These are phyloP conservation scores for Lumnitzera littorea DNA, from an alignment of 345 rosid species.

Conservation along the genomic window DNA sequence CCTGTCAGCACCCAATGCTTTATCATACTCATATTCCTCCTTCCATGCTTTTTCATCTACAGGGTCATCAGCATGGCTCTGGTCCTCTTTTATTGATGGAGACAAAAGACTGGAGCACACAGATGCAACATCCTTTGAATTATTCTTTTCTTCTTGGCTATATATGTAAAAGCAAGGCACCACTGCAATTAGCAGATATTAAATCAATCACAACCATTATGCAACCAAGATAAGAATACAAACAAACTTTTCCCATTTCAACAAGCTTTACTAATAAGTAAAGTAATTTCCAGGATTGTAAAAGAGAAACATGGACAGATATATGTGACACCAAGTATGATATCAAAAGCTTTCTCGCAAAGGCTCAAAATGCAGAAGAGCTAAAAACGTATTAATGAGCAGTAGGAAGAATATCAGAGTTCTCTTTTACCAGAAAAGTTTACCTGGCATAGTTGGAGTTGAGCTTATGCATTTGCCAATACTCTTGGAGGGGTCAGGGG, in stretches of 20 bases:
- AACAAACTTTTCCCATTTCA: no score
- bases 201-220: neutral
- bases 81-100: slow-evolving; percentile 43
- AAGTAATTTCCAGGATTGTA: no score
- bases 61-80: slow-evolving; percentile 22
- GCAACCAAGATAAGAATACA: neutral
- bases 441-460: slow-evolving; percentile 32
- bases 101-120: slow-evolving; percentile 29
- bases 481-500: slow-evolving; percentile 16
- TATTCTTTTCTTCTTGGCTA: slow-evolving; percentile 33
- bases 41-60: slow-evolving; percentile 61
- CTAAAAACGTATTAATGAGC: no score
- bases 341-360: no score
- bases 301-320: no score
- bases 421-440: slow-evolving; percentile 1
- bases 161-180: slow-evolving; percentile 87
- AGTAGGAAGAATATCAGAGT: neutral
- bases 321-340: no score
- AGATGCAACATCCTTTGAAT: slow-evolving; percentile 32
- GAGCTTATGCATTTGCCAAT: slow-evolving; percentile 23
- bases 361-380: no score
- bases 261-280: no score
- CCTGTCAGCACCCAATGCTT: slow-evolving; percentile 74
- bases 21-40: slow-evolving; percentile 82
- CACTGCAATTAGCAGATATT: slow-evolving; percentile 31